These are phyloP conservation scores for Comarum palustre DNA, from an alignment of 306 rosid genomes.

Conservation along the genomic window DNA sequence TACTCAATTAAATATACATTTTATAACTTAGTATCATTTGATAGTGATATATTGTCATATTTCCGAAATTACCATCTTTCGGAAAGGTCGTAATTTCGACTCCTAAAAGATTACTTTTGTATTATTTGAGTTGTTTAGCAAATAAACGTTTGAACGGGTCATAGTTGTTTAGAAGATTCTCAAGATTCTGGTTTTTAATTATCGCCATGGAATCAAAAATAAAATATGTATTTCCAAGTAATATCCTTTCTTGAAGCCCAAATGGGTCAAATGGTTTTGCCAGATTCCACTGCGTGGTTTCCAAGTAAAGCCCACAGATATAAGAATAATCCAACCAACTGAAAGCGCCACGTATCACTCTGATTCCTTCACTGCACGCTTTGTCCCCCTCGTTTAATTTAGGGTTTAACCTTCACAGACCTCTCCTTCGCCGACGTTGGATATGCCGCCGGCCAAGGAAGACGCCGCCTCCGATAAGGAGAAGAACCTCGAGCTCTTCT, in stretches of 20 bases:
- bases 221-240: no score
- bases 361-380: neutral
- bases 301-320: neutral
- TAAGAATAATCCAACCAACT: neutral
- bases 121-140: no score
- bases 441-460: conserved; percentile 60
- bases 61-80: no score
- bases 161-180: no score
- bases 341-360: neutral
- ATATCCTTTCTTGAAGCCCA: neutral
- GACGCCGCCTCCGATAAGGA: conserved; percentile 58
- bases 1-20: no score
- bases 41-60: no score
- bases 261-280: neutral
- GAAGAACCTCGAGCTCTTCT: conserved; percentile 61
- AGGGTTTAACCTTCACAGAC: neutral
- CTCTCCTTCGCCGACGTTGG: neutral
- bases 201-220: neutral
- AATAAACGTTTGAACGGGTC: no score
- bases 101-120: no score
- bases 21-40: no score
- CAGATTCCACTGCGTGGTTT: neutral
- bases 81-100: no score
- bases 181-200: neutral
- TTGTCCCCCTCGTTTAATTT: neutral